Evolutionary conservation across 1,284 basidiomycete genomes (phyloP), one percentile per base, ranked within the genome.

Genomic region (Pascua guehoae): DNA sequence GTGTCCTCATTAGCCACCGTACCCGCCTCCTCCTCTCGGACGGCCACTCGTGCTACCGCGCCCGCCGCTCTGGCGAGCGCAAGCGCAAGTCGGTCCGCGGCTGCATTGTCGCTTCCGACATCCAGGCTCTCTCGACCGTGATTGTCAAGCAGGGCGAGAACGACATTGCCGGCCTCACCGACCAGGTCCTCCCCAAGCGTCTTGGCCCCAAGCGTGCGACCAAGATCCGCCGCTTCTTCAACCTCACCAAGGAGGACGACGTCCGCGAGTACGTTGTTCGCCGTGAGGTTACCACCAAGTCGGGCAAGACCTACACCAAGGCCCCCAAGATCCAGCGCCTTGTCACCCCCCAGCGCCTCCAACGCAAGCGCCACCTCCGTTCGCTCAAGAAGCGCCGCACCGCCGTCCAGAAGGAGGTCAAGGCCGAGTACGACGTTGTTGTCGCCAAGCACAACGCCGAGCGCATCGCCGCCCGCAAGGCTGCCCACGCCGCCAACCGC

Each of bases 61-160:
- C 83, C 68, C 91, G 94, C 77, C 90, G 94, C 77, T 81, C 83
- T 56, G 95, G 95, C 77, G 93, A 98, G 83, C 91, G 95, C 81
- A 93, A 90, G 84, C 89, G 95, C 84, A 98, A 98, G 83, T 96
- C 92, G 69, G 91, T 98, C 66, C 90, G 94, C 64, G 95, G 95
- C 54, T 97, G 93, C 85, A 98, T 95, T 78, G 91, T 98, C 77
- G 92, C 88, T 69, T 84, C 91, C 73, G 95, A 98, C 79, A 97
- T 98, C 69, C 89, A 92, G 65, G 95, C 96, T 65, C 87, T 98
- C 69, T 89, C 91, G 62, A 82, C 95, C 68, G 88, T 95, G 75
- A 88, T 98, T 71, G 91, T 97, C 81, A 98, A 98, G 85, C 91
- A 97, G 82, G 95, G 95, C 62, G 92, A 97, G 64, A 76, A 81